Base-by-base conservation (phyloP, 2,329 filamentous ascomycete genomes). In the Penicillium sp. region DNA sequence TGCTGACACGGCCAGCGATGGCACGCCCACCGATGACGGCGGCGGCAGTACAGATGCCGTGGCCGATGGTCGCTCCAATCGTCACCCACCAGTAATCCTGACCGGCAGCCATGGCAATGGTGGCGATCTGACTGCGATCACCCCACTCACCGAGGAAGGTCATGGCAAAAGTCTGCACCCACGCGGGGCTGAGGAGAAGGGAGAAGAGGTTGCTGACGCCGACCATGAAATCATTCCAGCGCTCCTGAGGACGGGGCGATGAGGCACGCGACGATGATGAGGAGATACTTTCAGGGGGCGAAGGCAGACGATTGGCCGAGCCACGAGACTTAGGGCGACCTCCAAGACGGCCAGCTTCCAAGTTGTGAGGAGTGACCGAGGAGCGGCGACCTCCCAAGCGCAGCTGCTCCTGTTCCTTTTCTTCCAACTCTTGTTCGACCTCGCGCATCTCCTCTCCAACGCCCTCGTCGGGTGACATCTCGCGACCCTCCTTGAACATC, bases 41-140 rank as follows among this genome's bases (percentile, higher is more conserved):
- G 20, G 89, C 85, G 41, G 88, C 86, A 6, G 93, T 97, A 75
- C 93, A 98, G 57, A 92, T 82, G 40, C 82, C 87, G 70, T 98
- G 93, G 8, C 93, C 93, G 41, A 82, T 78, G 31, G 93, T 82
- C 1, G 93, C 92, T 50, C 93, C 93, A 41, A 90, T 78, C 3
- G 90, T 96, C 31, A 98, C 93, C 88, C 90, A 96, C 92, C 92
- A 97, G 71, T 97, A 98, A 68, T 98, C 93, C 70, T 95, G 89
- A 18, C 93, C 93, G 29, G 93, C 92, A 43, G 93, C 93, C 93
- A 98, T 98, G 46, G 93, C 93, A 66, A 98, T 95, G 0, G 93
- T 98, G 20, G 93, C 93, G 64, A 98, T 97, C 74, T 98, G 93
- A 68, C 89, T 95, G 59, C 93, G 84, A 66, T 98, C 93, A 49